Evolutionary conservation across 139 green algal species (phyloP), one percentile per base, ranked within the genome.

Genomic region (Asterochloris erici): DNA sequence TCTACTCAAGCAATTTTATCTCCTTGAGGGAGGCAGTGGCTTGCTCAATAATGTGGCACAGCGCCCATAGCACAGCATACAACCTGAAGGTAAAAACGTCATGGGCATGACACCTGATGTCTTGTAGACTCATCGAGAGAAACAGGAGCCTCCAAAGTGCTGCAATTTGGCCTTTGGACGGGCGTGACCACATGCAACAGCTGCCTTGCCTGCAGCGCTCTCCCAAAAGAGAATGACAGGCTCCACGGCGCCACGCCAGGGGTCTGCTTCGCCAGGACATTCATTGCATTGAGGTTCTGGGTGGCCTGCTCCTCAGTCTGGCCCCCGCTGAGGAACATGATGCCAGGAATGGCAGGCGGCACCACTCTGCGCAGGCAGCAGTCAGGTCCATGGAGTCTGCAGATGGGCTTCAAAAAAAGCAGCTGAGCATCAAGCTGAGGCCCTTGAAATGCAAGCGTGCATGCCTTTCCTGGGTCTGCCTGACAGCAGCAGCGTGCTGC

Each of bases 311-410:
- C 87, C 83, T 95, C 96, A 10, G 87, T 94, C 90, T 98, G 93
- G 1, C 96, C 96, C 15, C 96, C 96, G 6, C 89, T 96, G 17
- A 99, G 91, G 86, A 99, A 99, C 88, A 98, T 94, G 83, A 99
- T 94, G 75, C 95, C 96, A 21, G 96, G 94, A 12, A 98, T 87
- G 9, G 93, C 95, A 19, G 92, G 83, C 10, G 96, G 96, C 73
- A 98, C 89, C 14, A 89, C 87, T 24, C 90, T 91, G 86, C 78
- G 27, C n/a, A 16, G 79, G 17, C 70, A 21, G 66, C n/a, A 64
- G 16, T 17, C 62, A 38, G n/a, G 68, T 71, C 66, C 17, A 71
- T 9, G 10, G 66, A 71, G 17, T 9, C 19, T 9, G 17, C 21
- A 24, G 21, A 21, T 26, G 17, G 19, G 19, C 19, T 26, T 2